Evolutionary conservation across 2,329 filamentous ascomycete genomes (phyloP), one percentile per base, ranked within the genome.

Genomic region (Xylariaceae sp.): DNA sequence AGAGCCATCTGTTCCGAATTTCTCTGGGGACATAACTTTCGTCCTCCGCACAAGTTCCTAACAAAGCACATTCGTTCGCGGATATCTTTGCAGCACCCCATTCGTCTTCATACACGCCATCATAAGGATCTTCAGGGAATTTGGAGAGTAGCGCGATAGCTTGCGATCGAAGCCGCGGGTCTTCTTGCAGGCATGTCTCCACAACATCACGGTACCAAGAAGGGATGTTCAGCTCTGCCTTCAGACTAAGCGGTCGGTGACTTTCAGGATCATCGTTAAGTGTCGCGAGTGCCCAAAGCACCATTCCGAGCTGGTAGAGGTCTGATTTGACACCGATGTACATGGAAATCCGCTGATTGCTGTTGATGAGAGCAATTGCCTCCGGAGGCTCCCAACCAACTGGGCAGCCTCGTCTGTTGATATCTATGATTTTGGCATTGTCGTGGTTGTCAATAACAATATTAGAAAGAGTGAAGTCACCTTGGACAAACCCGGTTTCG

Each of bases 241-340:
- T 73, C 7, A 87, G 72, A 27, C 74, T 74, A 56, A 96, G 72
- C 0, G 91, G 91, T 26, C 89, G 80, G 56, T 88, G 85, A 26
- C 82, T 79, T 69, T 97, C 94, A 1, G 94, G 94, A 65, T 97
- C 92, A 65, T 97, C 92, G 53, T 91, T 83, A 62, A 92, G 83
- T 67, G 87, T 87, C 1, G 90, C 92, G 45, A 99, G 74, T 27
- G 89, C 90, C 90, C 92, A 99, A 2, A 99, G 75, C 1, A 96
- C 91, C 94, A 99, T 99, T 4, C 94, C 94, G 4, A 97, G 80
- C 71, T 99, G 94, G 66, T 88, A 99, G 1, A 99, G 77, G 71
- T 99, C 94, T 0, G 92, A 96, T 72, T 99, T 99, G 68, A 96
- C 91, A 9, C 94, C 92, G 68, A 99, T 97, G 67, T 95, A 96